Conservation (phyloP, 2,329 filamentous ascomycete genomes). For the Pyricularia grisea region DNA sequence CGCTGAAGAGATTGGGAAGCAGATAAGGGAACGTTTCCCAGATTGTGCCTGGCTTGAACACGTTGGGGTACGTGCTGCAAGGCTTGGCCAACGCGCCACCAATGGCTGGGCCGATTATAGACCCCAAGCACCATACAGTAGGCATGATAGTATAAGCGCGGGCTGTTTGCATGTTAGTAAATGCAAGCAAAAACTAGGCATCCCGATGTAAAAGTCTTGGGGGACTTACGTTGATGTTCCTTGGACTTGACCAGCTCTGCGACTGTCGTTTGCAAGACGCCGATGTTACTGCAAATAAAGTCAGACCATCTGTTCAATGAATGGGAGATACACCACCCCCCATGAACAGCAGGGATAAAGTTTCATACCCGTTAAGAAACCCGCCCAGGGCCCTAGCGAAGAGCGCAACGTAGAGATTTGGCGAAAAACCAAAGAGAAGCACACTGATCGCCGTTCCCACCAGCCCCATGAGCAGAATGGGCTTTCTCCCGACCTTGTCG, state of each 20-base stretch:
- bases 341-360: conserved; percentile 7
- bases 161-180: conserved; percentile 39
- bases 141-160: conserved; percentile 97
- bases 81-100: conserved; percentile 85
- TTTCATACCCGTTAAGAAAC: conserved; percentile 71
- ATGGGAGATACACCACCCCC: too few relatives aligned
- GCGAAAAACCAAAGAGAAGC: conserved; percentile 83
- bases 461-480: conserved; percentile 81
- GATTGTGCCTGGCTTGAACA: conserved; percentile 65
- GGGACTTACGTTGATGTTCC: conserved; percentile 74
- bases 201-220: conserved; percentile 5
- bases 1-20: conserved; percentile 84
- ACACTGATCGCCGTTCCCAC: conserved; percentile 89
- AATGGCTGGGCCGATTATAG: conserved; percentile 85
- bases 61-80: conserved; percentile 66
- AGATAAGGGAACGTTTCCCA: conserved; percentile 87
- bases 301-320: conserved; percentile 10
- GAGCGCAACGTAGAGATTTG: conserved; percentile 71
- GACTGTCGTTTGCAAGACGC: conserved; percentile 89
- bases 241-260: conserved; percentile 89
- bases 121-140: conserved; percentile 94
- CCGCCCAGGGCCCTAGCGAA: conserved; percentile 84
- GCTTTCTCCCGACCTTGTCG: conserved; percentile 86
- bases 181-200: not conserved
- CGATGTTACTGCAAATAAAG: conserved; percentile 63